These are phyloP conservation scores for Megacollybia platyphylla DNA, from an alignment of 1,284 basidiomycete species.

Conservation along the genomic window DNA sequence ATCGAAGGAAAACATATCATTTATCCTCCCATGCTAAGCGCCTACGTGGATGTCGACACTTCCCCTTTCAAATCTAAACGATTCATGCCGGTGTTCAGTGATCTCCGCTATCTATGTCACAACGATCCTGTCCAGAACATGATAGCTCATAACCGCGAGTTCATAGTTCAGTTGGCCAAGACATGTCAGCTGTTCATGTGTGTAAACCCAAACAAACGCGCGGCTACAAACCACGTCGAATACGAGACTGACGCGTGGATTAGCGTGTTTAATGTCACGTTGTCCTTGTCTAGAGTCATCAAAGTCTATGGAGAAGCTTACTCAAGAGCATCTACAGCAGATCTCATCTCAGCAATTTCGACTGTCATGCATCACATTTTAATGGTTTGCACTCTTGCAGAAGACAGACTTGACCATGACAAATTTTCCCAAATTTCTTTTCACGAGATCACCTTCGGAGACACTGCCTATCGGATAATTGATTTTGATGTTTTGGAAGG, in stretches of 20 bases:
- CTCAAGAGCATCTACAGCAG: constrained; percentile 37
- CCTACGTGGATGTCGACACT: constrained; percentile 64
- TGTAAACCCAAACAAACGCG: constrained; percentile 82
- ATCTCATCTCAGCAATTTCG: constrained; percentile 58
- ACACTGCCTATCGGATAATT: constrained; percentile 47
- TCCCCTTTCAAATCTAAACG: constrained; percentile 87
- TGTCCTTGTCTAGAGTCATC: constrained; percentile 78
- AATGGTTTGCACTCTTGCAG: constrained; percentile 51
- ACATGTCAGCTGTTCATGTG: constrained; percentile 85
- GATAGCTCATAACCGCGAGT: constrained; percentile 38
- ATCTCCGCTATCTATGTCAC: constrained; percentile 68
- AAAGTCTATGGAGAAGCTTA: constrained; percentile 83
- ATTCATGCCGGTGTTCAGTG: constrained; percentile 83
- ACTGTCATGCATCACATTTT: constrained; percentile 67
- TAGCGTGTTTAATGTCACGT: constrained; percentile 84
- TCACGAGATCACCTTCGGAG: constrained; percentile 56
- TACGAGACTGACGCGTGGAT: constrained; percentile 94
- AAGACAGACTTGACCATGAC: constrained; percentile 51
- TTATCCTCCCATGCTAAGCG: constrained; percentile 24
- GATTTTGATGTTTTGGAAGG: constrained; percentile 73
- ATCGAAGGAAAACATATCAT: constrained; percentile 56
- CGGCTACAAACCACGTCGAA: constrained; percentile 73
- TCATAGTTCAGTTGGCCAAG: constrained; percentile 32
- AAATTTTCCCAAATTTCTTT: constrained; percentile 51
- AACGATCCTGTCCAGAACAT: constrained; percentile 64